Evolutionary conservation across 2,329 filamentous ascomycete genomes (phyloP).

Genomic region (Paecilomyces variotii): DNA sequence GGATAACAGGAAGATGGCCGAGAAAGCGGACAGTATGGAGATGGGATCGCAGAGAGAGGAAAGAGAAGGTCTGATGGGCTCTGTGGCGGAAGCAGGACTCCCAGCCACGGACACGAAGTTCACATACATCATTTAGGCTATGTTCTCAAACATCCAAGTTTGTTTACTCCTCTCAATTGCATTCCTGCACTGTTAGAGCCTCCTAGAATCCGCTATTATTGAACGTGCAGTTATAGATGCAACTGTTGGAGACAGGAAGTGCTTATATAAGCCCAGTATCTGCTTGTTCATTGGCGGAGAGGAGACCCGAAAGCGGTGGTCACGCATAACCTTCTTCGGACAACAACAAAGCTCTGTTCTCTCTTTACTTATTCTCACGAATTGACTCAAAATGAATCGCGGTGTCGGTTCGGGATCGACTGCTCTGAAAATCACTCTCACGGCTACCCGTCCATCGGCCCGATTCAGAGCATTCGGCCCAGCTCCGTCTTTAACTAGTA

Average conservation of each 20-base stretch:
- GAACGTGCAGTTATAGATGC: neutral
- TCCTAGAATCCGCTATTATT: neutral
- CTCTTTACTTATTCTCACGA: neutral
- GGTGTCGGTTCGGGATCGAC: neutral
- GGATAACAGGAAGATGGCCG: constrained; percentile 42
- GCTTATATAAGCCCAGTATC: neutral
- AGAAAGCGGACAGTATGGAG: constrained; percentile 7
- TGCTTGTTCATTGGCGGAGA: neutral
- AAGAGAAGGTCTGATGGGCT: constrained; percentile 7
- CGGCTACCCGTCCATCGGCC: neutral
- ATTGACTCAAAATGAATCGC: neutral
- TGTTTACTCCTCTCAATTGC: neutral
- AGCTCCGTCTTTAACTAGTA: neutral
- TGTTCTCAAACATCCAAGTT: neutral
- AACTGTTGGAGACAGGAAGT: too few relatives aligned
- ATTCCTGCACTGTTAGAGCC: neutral
- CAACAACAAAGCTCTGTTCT: neutral
- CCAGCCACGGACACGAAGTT: neutral
- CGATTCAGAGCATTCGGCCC: neutral
- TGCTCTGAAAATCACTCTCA: neutral
- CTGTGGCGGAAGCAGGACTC: neutral
- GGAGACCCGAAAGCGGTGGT: neutral
- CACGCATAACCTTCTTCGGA: neutral
- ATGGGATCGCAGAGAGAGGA: constrained; percentile 8
- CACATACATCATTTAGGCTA: neutral